These are phyloP conservation scores for Quercus alba DNA, from an alignment of 306 rosid genomes.

Conservation along the genomic window DNA sequence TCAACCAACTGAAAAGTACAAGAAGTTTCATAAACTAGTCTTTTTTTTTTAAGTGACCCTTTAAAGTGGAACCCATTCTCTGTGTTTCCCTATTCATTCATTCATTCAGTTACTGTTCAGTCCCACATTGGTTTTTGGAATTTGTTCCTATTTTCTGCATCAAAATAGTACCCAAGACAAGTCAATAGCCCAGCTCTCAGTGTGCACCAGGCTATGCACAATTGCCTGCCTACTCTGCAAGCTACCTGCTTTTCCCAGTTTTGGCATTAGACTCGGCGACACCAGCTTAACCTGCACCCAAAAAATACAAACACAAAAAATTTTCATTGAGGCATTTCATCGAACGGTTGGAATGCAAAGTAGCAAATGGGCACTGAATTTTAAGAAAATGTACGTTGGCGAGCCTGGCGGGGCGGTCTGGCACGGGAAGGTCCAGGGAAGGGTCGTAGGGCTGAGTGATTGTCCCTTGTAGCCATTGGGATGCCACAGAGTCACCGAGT, in stretches of 20 bases:
- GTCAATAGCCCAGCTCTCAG: constrained; percentile 93
- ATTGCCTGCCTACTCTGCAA: constrained; percentile 85
- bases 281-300: constrained; percentile 63
- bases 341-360: constrained; percentile 9
- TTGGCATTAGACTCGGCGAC: constrained; percentile 77
- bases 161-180: constrained; percentile 70
- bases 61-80: no score
- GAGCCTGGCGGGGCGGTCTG: constrained; percentile 84
- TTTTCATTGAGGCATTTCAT: constrained; percentile 20
- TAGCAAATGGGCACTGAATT: not conserved
- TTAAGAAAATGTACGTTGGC: constrained; percentile 27
- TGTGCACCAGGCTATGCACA: constrained; percentile 81
- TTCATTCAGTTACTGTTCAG: no score
- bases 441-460: constrained; percentile 48
- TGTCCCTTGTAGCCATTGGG: constrained; percentile 66
- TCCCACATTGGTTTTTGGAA: not conserved
- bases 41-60: no score
- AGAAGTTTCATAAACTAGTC: no score
- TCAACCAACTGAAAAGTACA: no score
- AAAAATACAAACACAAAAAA: not conserved
- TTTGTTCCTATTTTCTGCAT: no score
- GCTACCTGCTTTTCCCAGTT: constrained; percentile 93
- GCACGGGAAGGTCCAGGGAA: constrained; percentile 41
- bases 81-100: no score
- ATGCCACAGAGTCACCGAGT: constrained; percentile 62